A percentile compares a stretch with the other conserved stretches of the same genome.
Evolutionary conservation across 139 green algal genomes (phyloP).

Genomic region (Chlorella sorokiniana): DNA sequence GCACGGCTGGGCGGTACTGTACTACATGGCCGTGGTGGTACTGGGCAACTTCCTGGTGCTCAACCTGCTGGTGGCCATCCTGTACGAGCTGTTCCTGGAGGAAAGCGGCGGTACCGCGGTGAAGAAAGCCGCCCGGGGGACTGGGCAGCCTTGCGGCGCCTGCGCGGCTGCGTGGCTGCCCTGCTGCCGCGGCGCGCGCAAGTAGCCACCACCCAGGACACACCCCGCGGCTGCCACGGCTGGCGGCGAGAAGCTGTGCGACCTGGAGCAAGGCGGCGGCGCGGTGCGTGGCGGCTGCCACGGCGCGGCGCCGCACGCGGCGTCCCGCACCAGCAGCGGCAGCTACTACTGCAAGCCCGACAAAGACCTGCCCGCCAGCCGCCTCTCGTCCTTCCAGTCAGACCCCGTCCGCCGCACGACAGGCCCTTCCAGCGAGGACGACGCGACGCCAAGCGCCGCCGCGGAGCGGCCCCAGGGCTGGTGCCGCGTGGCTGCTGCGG

Average conservation of each 20-base stretch:
- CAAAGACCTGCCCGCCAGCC: background rate
- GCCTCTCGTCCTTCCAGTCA: background rate
- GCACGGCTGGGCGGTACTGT: background rate
- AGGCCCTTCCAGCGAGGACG: background rate
- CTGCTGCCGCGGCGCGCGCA: no score
- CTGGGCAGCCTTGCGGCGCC: background rate
- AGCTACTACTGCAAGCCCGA: background rate
- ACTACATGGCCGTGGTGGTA: background rate
- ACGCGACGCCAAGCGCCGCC: background rate
- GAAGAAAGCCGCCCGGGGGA: background rate
- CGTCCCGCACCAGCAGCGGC: background rate
- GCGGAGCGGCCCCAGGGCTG: background rate
- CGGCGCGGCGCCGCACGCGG: background rate
- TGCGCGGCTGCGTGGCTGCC: no score
- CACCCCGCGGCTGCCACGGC: no score
- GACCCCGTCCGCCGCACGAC: background rate
- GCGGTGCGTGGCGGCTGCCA: background rate
- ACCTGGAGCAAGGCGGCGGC: no score
- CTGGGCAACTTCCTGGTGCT: background rate
- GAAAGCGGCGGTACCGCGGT: background rate
- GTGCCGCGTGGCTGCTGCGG: background rate
- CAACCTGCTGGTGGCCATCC: background rate
- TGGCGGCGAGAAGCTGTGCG: no score
- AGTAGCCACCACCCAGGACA: no score
- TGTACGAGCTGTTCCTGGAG: constrained; percentile 3